Percentiles rank a stretch among this genome's conserved stretches.
phyloP scores from a whole-genome alignment of 1,139 yeast species.

The Debaryomycetaceae sp. region DNA sequence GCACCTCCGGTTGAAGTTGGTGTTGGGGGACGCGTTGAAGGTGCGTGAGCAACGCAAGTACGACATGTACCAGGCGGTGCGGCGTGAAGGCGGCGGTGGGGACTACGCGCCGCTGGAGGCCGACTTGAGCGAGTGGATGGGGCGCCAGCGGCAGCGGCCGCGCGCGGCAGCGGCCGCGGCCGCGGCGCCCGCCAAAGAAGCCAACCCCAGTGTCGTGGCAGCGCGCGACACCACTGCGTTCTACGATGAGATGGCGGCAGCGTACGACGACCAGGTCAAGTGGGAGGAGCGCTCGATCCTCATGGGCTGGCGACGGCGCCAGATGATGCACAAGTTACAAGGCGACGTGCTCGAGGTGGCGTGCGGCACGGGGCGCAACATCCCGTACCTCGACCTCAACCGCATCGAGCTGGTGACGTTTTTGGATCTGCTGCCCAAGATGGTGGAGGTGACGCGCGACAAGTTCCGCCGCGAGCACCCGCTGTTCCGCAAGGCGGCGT shows the following conservation, averaged over 20 bases:
- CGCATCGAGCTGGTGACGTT: conserved; percentile 71
- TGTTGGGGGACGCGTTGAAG: conserved; percentile 45
- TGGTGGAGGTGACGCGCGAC: conserved; percentile 78
- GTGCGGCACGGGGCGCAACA: conserved; percentile 94
- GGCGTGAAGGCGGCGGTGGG: conserved; percentile 44
- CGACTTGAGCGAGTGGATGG: conserved; percentile 43
- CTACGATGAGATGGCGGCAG: conserved; percentile 73
- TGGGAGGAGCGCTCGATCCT: conserved; percentile 83
- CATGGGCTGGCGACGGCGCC: conserved; percentile 77
- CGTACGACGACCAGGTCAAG: conserved; percentile 77
- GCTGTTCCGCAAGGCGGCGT: conserved; percentile 65
- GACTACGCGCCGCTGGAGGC: conserved; percentile 38
- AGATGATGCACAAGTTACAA: conserved; percentile 71
- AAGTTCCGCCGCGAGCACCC: conserved; percentile 71
- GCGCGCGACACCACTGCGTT: conserved; percentile 81
- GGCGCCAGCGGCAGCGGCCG: conserved; percentile 38
- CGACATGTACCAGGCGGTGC: conserved; percentile 48
- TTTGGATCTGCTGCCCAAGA: conserved; percentile 75
- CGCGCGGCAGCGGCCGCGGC: conserved; percentile 23
- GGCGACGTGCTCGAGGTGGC: conserved; percentile 95
- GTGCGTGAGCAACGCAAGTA: conserved; percentile 54
- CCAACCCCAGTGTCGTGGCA: conserved; percentile 48
- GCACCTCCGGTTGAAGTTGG: conserved; percentile 52
- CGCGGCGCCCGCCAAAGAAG: conserved; percentile 22
- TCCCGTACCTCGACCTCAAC: conserved; percentile 64